A percentile compares a stretch with the other conserved stretches of the same genome.
phyloP scores from a whole-genome alignment of 352 stramenopile species.

The Phytophthora syringae region DNA sequence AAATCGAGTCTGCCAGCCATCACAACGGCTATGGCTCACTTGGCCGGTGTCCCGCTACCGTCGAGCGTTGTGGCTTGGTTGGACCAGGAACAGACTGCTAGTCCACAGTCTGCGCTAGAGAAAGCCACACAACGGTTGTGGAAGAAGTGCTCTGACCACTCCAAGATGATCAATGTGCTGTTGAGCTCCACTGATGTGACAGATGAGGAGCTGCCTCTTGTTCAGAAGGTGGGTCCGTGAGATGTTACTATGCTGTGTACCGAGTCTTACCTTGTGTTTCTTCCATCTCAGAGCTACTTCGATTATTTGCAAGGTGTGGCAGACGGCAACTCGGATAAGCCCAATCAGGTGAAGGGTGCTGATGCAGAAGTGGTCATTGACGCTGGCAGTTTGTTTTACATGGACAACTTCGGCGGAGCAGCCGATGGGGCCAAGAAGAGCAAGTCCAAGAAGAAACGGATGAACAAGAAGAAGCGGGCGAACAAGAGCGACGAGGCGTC shows the following conservation, averaged over 20 bases:
- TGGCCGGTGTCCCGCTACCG: slow-evolving; percentile 53
- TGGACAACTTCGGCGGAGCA: slow-evolving; percentile 61
- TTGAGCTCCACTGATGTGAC: slow-evolving; percentile 54
- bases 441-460: slow-evolving; percentile 42
- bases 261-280: slow-evolving; percentile 14
- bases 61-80: slow-evolving; percentile 57
- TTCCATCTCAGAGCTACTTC: slow-evolving; percentile 46
- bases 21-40: slow-evolving; percentile 50
- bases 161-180: slow-evolving; percentile 54
- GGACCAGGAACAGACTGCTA: slow-evolving; percentile 35
- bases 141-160: slow-evolving; percentile 44
- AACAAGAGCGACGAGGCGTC: slow-evolving; percentile 8
- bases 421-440: slow-evolving; percentile 16
- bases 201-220: slow-evolving; percentile 41
- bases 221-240: slow-evolving; percentile 48
- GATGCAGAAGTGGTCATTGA: slow-evolving; percentile 4
- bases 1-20: slow-evolving; percentile 52
- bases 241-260: slow-evolving; percentile 4
- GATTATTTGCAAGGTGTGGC: slow-evolving; percentile 41
- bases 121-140: slow-evolving; percentile 27
- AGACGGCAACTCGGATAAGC: slow-evolving; percentile 27
- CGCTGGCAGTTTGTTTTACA: slow-evolving; percentile 53
- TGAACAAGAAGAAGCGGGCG: slow-evolving; percentile 36
- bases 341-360: slow-evolving; percentile 1
- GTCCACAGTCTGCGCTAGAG: slow-evolving; percentile 24